Percentiles rank a stretch among this genome's conserved stretches.
These are phyloP conservation scores for Colletotrichum agaves DNA, from an alignment of 2,329 filamentous ascomycete genomes.

Conservation along the genomic window DNA sequence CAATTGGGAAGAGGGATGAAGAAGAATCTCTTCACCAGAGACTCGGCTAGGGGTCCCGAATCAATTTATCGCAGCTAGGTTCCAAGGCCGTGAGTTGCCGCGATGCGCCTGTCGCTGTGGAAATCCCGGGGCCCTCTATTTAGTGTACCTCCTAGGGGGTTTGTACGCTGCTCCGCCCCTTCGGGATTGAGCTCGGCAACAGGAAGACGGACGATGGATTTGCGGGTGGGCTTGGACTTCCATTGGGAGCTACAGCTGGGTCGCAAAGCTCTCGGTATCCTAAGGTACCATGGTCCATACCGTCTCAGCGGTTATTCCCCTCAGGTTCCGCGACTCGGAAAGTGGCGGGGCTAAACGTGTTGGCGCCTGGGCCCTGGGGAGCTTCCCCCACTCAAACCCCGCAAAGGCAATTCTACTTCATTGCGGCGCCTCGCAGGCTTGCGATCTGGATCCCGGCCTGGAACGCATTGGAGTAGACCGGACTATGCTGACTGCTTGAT, in stretches of 20 bases:
- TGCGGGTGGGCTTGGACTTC: constrained; percentile 12
- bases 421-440: background rate
- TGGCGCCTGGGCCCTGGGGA: constrained; percentile 20
- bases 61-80: constrained; percentile 33
- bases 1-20: background rate
- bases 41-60: constrained; percentile 13
- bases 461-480: background rate
- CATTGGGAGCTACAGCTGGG: background rate
- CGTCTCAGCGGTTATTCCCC: constrained; percentile 20
- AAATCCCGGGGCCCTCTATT: background rate
- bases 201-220: constrained; percentile 2
- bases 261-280: background rate
- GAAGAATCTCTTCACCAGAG: background rate
- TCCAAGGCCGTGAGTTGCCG: constrained; percentile 34
- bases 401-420: constrained; percentile 20
- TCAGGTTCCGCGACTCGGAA: constrained; percentile 34
- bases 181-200: constrained; percentile 38
- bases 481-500: background rate
- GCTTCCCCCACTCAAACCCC: constrained; percentile 23
- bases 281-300: background rate
- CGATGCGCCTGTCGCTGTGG: constrained; percentile 8
- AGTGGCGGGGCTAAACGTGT: constrained; percentile 39
- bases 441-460: background rate
- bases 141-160: constrained; percentile 15
- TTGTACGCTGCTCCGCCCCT: constrained; percentile 35